Conservation (phyloP, 371 early-diverging fungal species). For the Parasitella parasitica region DNA sequence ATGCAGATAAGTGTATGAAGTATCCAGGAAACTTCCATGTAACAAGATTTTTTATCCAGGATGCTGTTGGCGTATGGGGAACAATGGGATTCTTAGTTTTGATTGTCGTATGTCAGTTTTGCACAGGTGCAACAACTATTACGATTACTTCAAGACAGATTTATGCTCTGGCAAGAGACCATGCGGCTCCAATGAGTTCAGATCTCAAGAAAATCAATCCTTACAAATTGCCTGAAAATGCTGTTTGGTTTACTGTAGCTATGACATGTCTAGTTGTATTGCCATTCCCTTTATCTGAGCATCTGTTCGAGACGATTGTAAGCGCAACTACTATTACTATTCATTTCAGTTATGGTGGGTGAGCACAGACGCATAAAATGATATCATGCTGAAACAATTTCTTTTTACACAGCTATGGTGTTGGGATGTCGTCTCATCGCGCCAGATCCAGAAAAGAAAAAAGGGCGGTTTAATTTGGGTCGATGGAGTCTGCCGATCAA, state of each 20-base stretch:
- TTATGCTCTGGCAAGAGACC: constrained; percentile 71
- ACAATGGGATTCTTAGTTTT: constrained; percentile 46
- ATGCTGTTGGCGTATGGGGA: constrained; percentile 49
- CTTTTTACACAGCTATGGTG: constrained; percentile 28
- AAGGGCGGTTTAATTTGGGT: constrained; percentile 37
- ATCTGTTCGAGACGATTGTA: constrained; percentile 59
- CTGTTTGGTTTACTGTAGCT: constrained; percentile 42
- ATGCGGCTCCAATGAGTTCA: constrained; percentile 44
- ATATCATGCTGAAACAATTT: neutral
- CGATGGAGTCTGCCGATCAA: constrained; percentile 27
- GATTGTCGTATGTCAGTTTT: constrained; percentile 57
- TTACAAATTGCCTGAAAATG: constrained; percentile 36
- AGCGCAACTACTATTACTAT: constrained; percentile 71
- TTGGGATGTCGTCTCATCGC: constrained; percentile 29
- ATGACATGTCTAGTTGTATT: constrained; percentile 38
- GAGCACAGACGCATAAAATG: no score
- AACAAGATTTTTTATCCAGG: constrained; percentile 26
- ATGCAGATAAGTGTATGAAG: neutral
- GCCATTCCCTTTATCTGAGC: constrained; percentile 41
- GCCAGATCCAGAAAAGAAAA: constrained; percentile 8
- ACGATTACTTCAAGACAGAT: constrained; percentile 63
- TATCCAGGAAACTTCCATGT: no score
- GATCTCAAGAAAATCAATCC: constrained; percentile 32
- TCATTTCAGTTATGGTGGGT: constrained; percentile 65
- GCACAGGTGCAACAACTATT: constrained; percentile 54